Base-by-base conservation (phyloP, 805 yeast species). In the Nematodospora valgi region DNA sequence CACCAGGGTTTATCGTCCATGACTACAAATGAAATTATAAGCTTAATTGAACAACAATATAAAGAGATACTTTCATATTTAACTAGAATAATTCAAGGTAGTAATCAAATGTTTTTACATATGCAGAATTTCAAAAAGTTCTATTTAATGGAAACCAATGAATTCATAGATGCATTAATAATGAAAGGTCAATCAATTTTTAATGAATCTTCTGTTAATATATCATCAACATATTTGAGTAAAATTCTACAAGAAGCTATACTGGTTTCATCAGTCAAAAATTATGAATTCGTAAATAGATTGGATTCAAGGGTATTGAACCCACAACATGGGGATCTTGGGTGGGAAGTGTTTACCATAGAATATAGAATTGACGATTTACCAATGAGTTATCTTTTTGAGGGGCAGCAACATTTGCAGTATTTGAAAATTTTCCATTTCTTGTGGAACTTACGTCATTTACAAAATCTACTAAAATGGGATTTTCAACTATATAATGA, bases 331-430 rank as follows among this genome's bases (percentile, higher is more conserved):
- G 71, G 55, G 2, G 74, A 78, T 17, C 59, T 77, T 33, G 96
- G 96, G 1, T 89, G 96, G 96, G 95, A 89, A 52, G 87, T 85
- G 2, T 89, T 91, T 54, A 86, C 96, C 0, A 62, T 89, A 23
- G 97, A 88, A 51, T 93, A 85, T 55, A 64, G 73, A 35, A 49
- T 76, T 8, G 70, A 76, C 6, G 63, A 72, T 18, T 69, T 84
- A 3, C 63, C 91, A 12, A 62, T 80, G 24, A 72, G 74, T 23
- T 44, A 52, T 3, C 68, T 68, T 37, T 32, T 32, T 26, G 85
- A 77, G 35, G 33, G 26, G 5, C 23, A 26, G 10, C 40, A 34
- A 18, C 39, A 45, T 39, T 44, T 48, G 1, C 56, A 57, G 39
- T 91, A 91, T 54, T 64, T 87, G 34, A 74, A 84, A 46, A 74